phyloP scores from a whole-genome alignment of 306 rosid species.

The Ceratonia siliqua region DNA sequence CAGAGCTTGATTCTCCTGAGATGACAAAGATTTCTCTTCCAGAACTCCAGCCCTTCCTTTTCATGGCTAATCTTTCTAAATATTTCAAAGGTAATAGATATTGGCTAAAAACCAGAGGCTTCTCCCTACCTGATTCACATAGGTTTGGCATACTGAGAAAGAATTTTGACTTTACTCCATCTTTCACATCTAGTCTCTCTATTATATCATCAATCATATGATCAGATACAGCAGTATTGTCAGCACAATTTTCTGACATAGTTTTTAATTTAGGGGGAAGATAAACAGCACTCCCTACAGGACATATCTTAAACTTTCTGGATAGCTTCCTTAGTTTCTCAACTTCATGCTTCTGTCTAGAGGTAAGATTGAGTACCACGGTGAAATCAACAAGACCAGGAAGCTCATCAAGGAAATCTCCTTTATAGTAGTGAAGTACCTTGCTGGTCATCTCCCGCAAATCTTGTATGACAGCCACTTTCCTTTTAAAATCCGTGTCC shows the following conservation, averaged over 20 bases:
- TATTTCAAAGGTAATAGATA: conserved; percentile 82
- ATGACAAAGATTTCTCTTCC: conserved; percentile 86
- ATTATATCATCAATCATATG: conserved; percentile 57
- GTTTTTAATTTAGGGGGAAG: conserved; percentile 70
- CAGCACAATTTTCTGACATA: conserved; percentile 54
- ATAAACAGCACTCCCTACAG: conserved; percentile 83
- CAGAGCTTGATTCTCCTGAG: conserved; percentile 76
- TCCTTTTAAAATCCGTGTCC: conserved; percentile 76
- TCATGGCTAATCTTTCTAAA: conserved; percentile 70
- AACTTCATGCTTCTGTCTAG: conserved; percentile 62
- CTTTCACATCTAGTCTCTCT: conserved; percentile 52
- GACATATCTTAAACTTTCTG: conserved; percentile 68
- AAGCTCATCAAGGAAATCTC: conserved; percentile 96
- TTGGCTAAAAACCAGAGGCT: conserved; percentile 88
- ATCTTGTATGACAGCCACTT: conserved; percentile 79
- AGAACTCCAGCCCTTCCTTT: conserved; percentile 65
- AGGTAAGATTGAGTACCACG: conserved; percentile 63
- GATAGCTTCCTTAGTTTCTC: conserved; percentile 45
- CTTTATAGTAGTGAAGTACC: conserved; percentile 88
- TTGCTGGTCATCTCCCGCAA: conserved; percentile 90
- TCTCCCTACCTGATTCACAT: conserved; percentile 75
- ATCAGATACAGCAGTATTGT: conserved; percentile 46
- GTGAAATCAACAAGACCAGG: conserved; percentile 91
- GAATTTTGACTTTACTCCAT: conserved; percentile 87
- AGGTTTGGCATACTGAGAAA: conserved; percentile 59